phyloP scores from a whole-genome alignment of 352 stramenopile genomes.

The Plasmopara halstedii region DNA sequence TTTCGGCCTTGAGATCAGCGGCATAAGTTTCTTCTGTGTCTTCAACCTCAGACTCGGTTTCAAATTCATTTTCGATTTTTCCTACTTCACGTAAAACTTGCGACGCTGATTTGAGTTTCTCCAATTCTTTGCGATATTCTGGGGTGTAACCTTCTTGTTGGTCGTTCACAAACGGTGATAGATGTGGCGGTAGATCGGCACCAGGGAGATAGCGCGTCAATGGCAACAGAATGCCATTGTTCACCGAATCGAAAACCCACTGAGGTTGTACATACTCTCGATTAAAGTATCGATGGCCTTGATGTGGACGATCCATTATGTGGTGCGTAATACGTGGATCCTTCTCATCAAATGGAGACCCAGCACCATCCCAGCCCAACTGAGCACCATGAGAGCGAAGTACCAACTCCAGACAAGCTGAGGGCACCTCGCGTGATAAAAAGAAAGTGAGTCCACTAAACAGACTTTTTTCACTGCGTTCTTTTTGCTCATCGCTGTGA shows the following conservation, averaged over 20 bases:
- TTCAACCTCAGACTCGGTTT: constrained; percentile 34
- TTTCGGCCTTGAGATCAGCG: constrained; percentile 73
- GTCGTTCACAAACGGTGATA: constrained; percentile 97
- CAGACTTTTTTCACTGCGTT: constrained; percentile 74
- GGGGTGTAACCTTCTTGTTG: constrained; percentile 95
- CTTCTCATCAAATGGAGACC: constrained; percentile 87
- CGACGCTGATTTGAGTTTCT: constrained; percentile 77
- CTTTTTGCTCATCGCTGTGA: constrained; percentile 63
- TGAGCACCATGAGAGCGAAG: constrained; percentile 90
- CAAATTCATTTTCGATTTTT: constrained; percentile 25
- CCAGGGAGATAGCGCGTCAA: constrained; percentile 91
- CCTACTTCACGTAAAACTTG: constrained; percentile 64
- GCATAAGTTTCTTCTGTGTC: constrained; percentile 57
- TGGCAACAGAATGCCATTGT: constrained; percentile 94
- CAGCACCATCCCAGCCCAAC: constrained; percentile 93
- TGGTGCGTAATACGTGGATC: constrained; percentile 96
- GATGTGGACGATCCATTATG: constrained; percentile 91
- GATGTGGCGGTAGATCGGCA: constrained; percentile 82
- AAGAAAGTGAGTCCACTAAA: constrained; percentile 88
- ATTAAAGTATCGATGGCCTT: constrained; percentile 83
- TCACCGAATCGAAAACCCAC: constrained; percentile 98
- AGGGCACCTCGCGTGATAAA: constrained; percentile 92
- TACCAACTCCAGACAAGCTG: constrained; percentile 93
- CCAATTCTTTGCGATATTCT: constrained; percentile 91
- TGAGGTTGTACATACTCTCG: constrained; percentile 98